These are phyloP conservation scores for Xylariaceae sp. DNA, from an alignment of 2,329 filamentous ascomycete species.

Conservation along the genomic window DNA sequence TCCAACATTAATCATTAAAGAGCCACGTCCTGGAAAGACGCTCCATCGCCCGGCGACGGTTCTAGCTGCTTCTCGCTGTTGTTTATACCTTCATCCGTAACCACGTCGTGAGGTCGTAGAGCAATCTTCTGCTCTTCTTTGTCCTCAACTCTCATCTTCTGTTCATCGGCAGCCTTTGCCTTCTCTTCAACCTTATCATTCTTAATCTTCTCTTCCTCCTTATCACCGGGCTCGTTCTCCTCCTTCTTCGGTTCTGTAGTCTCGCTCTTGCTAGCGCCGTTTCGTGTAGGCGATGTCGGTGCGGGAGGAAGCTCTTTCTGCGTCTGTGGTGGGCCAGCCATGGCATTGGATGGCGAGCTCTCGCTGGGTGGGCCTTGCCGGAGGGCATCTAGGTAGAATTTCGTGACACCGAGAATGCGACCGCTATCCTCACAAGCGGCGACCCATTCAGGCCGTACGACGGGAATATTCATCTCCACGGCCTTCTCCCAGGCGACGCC, in stretches of 20 bases:
- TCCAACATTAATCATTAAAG: slow-evolving; percentile 36
- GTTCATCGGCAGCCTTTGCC: slow-evolving; percentile 40
- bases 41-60: slow-evolving; percentile 48
- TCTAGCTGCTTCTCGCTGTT: slow-evolving; percentile 37
- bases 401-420: slow-evolving; percentile 86
- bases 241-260: slow-evolving; percentile 20
- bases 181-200: slow-evolving; percentile 30
- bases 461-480: slow-evolving; percentile 94
- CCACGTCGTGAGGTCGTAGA: slow-evolving; percentile 37
- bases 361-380: slow-evolving; percentile 40
- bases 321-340: slow-evolving; percentile 15
- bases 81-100: slow-evolving; percentile 32
- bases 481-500: slow-evolving; percentile 94
- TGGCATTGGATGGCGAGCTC: slow-evolving; percentile 30
- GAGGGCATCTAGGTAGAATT: slow-evolving; percentile 88
- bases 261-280: slow-evolving; percentile 16
- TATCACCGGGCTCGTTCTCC: slow-evolving; percentile 7
- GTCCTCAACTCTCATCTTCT: slow-evolving; percentile 53
- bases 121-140: slow-evolving; percentile 51
- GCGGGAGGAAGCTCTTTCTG: slow-evolving; percentile 31
- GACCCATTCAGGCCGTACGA: slow-evolving; percentile 95
- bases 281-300: slow-evolving; percentile 19
- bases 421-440: slow-evolving; percentile 93
- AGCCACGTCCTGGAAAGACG: slow-evolving; percentile 60
- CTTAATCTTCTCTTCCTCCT: slow-evolving; percentile 31